Base-by-base conservation (phyloP, 805 yeast species). In the Saccharomycodes ludwigii region DNA sequence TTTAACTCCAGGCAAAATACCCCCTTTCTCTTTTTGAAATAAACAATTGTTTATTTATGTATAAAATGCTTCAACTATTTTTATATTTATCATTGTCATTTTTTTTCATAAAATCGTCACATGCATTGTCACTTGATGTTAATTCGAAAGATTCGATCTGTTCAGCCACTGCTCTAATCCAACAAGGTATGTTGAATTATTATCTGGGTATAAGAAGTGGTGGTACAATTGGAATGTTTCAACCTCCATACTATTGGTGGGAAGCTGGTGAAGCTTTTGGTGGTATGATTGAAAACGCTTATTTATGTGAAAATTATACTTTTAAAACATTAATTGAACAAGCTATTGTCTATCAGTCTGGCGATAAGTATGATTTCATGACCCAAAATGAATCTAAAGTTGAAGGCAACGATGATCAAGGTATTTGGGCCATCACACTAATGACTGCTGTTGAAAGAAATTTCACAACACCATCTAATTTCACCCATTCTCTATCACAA, bases 201-300 rank as follows among this genome's bases (percentile, higher is more conserved):
- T 85, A 85, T 48, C 73, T 68, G 11, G 88, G 93, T 24, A 47
- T 52, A 17, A 59, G 66, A 21, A 52, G 64, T 26, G 96, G 95
- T 21, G 79, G 86, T 6, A 69, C 85, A 4, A 63, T 81, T 18
- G 98, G 97, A 26, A 75, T 80, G 85, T 86, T 91, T 54, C 63
- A 75, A 9, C 59, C 65, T 48, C 97, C 97, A 0, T 86, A 88
- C 65, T 88, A 88, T 65, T 88, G 97, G 98, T 86, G 96, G 96
- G 84, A 85, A 59, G 94, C 96, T 8, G 97, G 97, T 43, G 94
- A 86, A 38, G 95, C 88, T 2, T 84, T 85, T 82, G 94, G 95
- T 6, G 65, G 80, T 14, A 61, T 88, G 66, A 49, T 88, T 27
- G 95, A 85, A 52, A 78, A 80, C 55, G 67, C 82, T 59, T 74